phyloP scores from a whole-genome alignment of 2,329 filamentous ascomycete species.

The Xylariaceae sp. region DNA sequence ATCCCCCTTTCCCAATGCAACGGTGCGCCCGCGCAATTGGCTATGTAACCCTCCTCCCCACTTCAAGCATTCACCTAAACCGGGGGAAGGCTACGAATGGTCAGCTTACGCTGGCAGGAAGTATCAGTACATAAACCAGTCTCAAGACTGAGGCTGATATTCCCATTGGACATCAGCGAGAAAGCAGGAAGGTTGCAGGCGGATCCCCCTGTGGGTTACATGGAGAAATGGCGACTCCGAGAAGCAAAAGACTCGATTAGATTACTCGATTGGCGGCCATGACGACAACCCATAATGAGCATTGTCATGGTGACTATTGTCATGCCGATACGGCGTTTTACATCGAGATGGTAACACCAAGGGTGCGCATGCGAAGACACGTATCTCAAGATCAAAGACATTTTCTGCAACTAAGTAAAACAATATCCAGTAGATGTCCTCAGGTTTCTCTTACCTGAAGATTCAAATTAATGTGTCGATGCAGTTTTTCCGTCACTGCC shows the following conservation, averaged over 20 bases:
- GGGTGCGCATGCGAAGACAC: background rate
- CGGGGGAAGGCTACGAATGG: conserved; percentile 24
- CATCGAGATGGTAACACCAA: background rate
- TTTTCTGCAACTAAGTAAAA: background rate
- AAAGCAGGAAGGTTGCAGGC: background rate
- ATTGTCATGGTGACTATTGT: background rate
- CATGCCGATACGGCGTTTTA: background rate
- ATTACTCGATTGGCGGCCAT: background rate
- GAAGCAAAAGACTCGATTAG: background rate
- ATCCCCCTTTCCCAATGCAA: conserved; percentile 15
- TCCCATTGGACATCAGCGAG: conserved; percentile 8
- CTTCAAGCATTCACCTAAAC: conserved; percentile 2
- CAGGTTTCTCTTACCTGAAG: background rate
- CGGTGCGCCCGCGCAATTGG: conserved; percentile 20
- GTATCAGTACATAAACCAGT: conserved; percentile 21
- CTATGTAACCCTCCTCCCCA: background rate
- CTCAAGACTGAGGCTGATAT: conserved; percentile 13
- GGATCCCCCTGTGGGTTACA: conserved; percentile 10
- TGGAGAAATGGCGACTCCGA: conserved; percentile 23
- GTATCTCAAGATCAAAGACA: background rate
- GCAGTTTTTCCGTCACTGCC: background rate
- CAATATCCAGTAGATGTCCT: background rate
- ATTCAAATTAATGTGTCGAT: background rate
- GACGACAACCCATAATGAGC: background rate
- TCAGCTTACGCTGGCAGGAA: conserved; percentile 23